Evolutionary conservation across 2,329 filamentous ascomycete genomes (phyloP).

Genomic region (Coniosporium tulheliwenetii): DNA sequence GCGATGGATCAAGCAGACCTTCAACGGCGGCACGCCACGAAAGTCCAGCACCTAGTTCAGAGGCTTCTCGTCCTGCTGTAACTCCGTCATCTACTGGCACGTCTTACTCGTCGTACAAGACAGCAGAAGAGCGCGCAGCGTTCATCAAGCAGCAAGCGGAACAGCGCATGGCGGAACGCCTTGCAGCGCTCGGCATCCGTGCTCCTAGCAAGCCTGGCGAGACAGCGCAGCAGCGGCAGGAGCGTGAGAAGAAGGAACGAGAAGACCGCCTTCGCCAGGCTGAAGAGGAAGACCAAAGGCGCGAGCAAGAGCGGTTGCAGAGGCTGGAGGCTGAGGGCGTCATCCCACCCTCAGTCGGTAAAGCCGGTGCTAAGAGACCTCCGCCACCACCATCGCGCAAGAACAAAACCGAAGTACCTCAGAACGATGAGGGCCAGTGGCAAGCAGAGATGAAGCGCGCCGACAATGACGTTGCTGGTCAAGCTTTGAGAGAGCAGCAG

Average conservation of each 20-base stretch:
- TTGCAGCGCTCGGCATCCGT: constrained; percentile 86
- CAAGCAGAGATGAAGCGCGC: constrained; percentile 44
- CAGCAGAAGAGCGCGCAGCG: constrained; percentile 81
- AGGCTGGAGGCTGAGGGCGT: constrained; percentile 65
- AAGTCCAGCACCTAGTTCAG: constrained; percentile 11
- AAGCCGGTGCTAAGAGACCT: constrained; percentile 25
- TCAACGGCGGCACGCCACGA: constrained; percentile 13
- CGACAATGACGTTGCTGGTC: constrained; percentile 38
- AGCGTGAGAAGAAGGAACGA: constrained; percentile 75
- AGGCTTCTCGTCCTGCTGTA: constrained; percentile 6
- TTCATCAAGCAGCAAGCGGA: constrained; percentile 97
- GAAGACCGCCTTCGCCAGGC: constrained; percentile 78
- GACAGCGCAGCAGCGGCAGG: constrained; percentile 65
- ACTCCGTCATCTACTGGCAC: constrained; percentile 31
- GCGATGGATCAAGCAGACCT: constrained; percentile 8
- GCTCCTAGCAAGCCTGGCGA: constrained; percentile 62
- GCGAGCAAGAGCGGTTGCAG: constrained; percentile 75
- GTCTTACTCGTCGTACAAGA: constrained; percentile 72
- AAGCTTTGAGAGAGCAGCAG: constrained; percentile 50
- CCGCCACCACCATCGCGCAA: constrained; percentile 65
- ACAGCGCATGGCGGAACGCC: constrained; percentile 87
- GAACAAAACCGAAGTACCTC: constrained; percentile 37
- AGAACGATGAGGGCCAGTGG: constrained; percentile 39
- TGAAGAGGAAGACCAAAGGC: constrained; percentile 82
- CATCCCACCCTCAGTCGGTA: constrained; percentile 38